Evolutionary conservation across 129 eudicot species (phyloP), one percentile per base, ranked within the genome.

Genomic region (Lonicera japonica): DNA sequence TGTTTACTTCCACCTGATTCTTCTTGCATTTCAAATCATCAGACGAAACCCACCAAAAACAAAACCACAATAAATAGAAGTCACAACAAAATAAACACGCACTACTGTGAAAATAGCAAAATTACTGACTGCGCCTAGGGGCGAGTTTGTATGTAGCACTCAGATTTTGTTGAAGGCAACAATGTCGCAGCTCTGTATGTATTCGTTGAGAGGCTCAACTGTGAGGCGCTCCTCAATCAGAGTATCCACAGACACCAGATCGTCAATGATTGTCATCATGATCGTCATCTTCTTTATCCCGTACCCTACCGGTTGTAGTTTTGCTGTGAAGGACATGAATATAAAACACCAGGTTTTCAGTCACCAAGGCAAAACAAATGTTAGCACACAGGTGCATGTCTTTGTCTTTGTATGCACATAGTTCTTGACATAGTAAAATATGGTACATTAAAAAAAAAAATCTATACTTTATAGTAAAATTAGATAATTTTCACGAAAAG

Each of bases 81-180:
- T 29, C 2, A 29, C 6, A 29, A 29, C 2, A 2, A 29, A 29
- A 6, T 29, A 6, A 29, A 2, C 2, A 29, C 51, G 3, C 8
- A 45, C 51, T 45, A 45, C 51, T 45, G 51, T 45, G n/a, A 41
- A 61, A 10, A 53, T 21, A 61, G 21, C 66, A 61, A 61, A 61
- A 61, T 61, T 61, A 61, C 20, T 40, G 38, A 51, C 53, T 7
- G 25, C 8, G 13, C 39, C 15, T 18, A 36, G 34, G 13, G n/a
- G n/a, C n/a, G 3, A 41, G 23, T 43, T 43, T 43, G 13, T 43
- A 1, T 43, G 50, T 8, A 43, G 50, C 58, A 71, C 76, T 90
- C 70, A 90, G 45, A 94, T 94, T 75, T 94, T 94, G 96, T 94
- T 94, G 76, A 94, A 94, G 51, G 99, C 99, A 62, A 83, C 95